Evolutionary conservation across 1,284 basidiomycete species (phyloP), one percentile per base, ranked within the genome.

Genomic region (Binderoboletus segoi): DNA sequence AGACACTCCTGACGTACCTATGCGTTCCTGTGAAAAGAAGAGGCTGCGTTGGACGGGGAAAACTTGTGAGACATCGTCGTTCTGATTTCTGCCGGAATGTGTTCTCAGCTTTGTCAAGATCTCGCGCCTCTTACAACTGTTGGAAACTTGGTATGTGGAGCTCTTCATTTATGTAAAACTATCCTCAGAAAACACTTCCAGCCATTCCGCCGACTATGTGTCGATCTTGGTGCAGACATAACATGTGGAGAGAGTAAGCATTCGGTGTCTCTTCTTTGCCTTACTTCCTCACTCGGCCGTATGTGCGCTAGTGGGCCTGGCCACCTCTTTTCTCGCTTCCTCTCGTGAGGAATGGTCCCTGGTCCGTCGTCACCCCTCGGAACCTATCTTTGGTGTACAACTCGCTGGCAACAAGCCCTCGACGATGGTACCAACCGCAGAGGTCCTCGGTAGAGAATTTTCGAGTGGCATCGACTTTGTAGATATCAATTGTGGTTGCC

Each of bases 401-500:
- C 70, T 93, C 20, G 89, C 89, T 2, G 91, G 92, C 0, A 89
- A 82, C 68, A 93, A 91, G 62, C 89, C 93, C 2, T 75, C 82
- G 1, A 82, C 84, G 4, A 79, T 96, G 37, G 88, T 95, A 0
- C 87, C 94, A 0, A 86, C 89, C 0, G 94, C 95, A 0, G 96
- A 99, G 71, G 80, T 91, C 10, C 80, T 98, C 21, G 86, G 82
- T 2, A 84, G 82, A 58, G 89, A 94, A 66, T 85, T 80, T 20
- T 73, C 73, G 1, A 76, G 78, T 12, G 82, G 84, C 23, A 74
- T 96, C 28, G 93, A 97, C 69, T 97, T 96, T 68, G 91, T 96
- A 13, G 96, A 99, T 66, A 77, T 98, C 64, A 99, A 99, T 71
- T 93, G 93, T 72, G 96, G 96, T 5, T 98, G 96, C 73, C 96